phyloP scores from a whole-genome alignment of 306 rosid genomes.

The Pueraria montana region DNA sequence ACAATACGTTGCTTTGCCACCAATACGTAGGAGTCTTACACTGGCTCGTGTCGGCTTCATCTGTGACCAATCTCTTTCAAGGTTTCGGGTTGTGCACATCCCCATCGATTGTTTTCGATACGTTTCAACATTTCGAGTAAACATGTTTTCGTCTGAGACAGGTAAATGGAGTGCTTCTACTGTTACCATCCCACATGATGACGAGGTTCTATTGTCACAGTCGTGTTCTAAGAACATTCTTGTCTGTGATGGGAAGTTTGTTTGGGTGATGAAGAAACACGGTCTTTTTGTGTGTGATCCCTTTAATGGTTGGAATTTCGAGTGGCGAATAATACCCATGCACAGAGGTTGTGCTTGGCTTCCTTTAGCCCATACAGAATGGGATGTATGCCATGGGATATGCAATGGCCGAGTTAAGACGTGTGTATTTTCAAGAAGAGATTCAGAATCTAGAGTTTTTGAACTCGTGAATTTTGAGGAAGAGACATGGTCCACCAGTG shows the following conservation, averaged over 20 bases:
- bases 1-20: not conserved
- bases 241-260: not conserved
- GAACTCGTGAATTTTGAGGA: not conserved
- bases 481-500: not conserved
- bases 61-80: not conserved
- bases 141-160: not conserved
- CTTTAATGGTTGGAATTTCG: not conserved
- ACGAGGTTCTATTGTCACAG: not conserved
- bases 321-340: not conserved
- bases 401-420: not conserved
- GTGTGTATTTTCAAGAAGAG: not conserved
- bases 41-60: not conserved
- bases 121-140: not conserved
- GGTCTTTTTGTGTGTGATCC: not conserved
- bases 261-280: not conserved
- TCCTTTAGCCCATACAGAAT: no score
- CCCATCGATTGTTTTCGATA: not conserved
- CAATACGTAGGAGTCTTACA: not conserved
- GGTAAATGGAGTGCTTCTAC: not conserved
- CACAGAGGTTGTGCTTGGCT: rapidly evolving
- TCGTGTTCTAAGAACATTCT: not conserved
- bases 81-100: not conserved
- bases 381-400: not conserved
- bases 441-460: not conserved
- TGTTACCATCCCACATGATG: not conserved